A percentile compares a stretch with the other conserved stretches of the same genome.
Conservation (phyloP, 345 rosid species). For the Punica granatum region DNA sequence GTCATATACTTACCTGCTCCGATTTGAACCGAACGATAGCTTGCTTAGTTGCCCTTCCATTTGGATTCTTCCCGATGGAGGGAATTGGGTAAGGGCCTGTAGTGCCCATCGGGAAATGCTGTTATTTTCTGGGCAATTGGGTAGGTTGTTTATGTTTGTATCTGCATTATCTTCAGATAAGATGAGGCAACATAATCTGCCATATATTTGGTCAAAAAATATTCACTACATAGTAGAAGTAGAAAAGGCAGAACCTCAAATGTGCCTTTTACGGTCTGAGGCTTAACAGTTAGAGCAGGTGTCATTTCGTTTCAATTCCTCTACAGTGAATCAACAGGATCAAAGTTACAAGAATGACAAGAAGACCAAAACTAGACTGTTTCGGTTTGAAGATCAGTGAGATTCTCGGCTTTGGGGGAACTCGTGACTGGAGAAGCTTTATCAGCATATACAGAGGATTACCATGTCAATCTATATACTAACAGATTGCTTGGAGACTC, state of each 20-base stretch:
- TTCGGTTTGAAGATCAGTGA: not conserved
- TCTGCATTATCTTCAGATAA: not conserved
- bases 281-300: not conserved
- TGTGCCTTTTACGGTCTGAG: not conserved
- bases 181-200: not conserved
- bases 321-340: slow-evolving; percentile 6
- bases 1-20: slow-evolving; percentile 3
- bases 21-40: not conserved
- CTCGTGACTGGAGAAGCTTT: not conserved
- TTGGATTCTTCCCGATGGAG: not conserved
- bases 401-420: not conserved
- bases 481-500: not conserved
- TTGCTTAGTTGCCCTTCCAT: not conserved
- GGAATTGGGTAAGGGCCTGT: not conserved
- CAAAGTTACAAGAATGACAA: not conserved
- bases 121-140: too few relatives aligned
- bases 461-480: not conserved
- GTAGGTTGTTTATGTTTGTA: not conserved
- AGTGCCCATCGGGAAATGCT: not conserved
- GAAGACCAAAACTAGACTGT: not conserved
- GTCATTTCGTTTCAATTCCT: not conserved
- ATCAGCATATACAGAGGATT: slow-evolving; percentile 4
- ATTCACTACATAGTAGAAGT: not conserved
- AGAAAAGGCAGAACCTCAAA: not conserved
- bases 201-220: not conserved